Conservation (phyloP, 2,329 filamentous ascomycete species). For the Zasmidium angulare region DNA sequence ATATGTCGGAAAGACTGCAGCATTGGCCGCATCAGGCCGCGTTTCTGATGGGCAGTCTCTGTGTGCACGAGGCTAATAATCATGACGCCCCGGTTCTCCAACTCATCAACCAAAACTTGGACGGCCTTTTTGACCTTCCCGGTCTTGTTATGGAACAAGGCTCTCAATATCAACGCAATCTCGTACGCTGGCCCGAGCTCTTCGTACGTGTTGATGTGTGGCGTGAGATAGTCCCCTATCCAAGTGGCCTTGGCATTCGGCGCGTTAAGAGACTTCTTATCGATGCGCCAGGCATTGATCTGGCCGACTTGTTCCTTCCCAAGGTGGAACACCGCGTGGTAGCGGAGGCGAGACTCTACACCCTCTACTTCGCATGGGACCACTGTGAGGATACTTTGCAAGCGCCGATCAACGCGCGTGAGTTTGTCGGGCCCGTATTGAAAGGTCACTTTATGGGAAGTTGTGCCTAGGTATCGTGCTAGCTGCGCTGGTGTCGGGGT, state of each 20-base stretch:
- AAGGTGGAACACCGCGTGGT: background rate
- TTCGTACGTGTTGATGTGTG: background rate
- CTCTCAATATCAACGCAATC: background rate
- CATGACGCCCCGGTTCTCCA: background rate
- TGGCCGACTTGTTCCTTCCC: background rate
- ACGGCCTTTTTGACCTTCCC: background rate
- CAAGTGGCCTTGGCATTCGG: background rate
- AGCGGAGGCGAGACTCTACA: background rate
- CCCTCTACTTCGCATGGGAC: background rate
- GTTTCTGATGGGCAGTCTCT: background rate
- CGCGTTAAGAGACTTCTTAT: background rate
- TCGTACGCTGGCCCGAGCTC: background rate
- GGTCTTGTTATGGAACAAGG: too few relatives aligned
- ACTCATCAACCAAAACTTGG: background rate
- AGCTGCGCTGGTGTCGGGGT: background rate
- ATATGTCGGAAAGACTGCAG: background rate
- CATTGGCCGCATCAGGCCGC: background rate
- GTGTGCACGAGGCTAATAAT: background rate
- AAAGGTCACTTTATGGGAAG: background rate
- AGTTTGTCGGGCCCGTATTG: background rate
- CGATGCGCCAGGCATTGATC: background rate
- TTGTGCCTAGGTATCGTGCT: background rate
- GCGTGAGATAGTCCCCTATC: background rate
- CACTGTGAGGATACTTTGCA: background rate
- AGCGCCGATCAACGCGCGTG: background rate